Conservation (phyloP, 345 rosid genomes). For the Gossypium sturtianum region DNA sequence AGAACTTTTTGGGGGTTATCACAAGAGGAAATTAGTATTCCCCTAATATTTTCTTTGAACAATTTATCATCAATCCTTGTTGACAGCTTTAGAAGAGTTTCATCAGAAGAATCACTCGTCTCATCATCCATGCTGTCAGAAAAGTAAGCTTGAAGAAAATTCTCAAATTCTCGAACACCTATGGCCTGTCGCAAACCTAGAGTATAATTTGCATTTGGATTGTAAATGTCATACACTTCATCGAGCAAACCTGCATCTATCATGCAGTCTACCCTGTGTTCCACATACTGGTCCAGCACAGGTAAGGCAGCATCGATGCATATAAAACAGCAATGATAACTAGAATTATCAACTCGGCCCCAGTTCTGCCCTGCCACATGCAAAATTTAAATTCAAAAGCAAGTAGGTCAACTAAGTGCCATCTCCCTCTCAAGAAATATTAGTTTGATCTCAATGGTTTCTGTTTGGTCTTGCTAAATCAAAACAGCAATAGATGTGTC, state of each 20-base stretch:
- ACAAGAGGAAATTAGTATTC: slow-evolving; percentile 27
- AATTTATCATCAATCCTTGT: slow-evolving; percentile 23
- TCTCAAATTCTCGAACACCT: slow-evolving; percentile 82
- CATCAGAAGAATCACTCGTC: slow-evolving; percentile 16
- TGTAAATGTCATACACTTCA: slow-evolving; percentile 74
- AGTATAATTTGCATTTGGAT: slow-evolving; percentile 57
- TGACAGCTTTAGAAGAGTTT: slow-evolving; percentile 17
- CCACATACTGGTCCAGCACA: slow-evolving; percentile 66
- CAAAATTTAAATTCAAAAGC: slow-evolving; percentile 21
- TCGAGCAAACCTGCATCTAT: slow-evolving; percentile 65
- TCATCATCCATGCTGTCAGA: slow-evolving; percentile 9
- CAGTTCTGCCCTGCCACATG: slow-evolving; percentile 92
- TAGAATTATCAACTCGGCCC: slow-evolving; percentile 62
- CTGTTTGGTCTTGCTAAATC: neutral
- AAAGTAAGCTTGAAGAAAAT: slow-evolving; percentile 40
- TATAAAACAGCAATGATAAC: slow-evolving; percentile 70
- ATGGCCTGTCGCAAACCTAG: slow-evolving; percentile 86
- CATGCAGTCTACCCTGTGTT: slow-evolving; percentile 81
- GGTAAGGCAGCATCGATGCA: slow-evolving; percentile 62
- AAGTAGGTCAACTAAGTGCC: neutral
- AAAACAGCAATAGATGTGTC: neutral
- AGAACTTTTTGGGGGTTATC: slow-evolving; percentile 38
- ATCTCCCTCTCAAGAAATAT: neutral
- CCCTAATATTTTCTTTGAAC: slow-evolving; percentile 38
- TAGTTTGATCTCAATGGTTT: neutral